Base-by-base conservation (phyloP, 2,329 filamentous ascomycete genomes). In the Ophiostoma quercus region DNA sequence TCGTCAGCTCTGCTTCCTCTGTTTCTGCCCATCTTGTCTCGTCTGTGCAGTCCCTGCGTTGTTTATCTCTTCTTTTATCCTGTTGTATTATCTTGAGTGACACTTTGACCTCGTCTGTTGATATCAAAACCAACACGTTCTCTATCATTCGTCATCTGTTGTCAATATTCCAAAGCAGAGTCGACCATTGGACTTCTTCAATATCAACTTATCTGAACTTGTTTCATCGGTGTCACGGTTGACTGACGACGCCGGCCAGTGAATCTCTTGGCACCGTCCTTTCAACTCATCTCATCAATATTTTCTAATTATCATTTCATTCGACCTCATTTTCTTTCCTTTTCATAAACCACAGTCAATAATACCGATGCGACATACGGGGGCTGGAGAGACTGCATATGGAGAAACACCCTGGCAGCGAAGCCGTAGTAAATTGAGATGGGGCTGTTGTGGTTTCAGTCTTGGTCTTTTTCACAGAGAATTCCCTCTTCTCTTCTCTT, bases 191-290 rank as follows among this genome's bases (percentile, higher is more conserved):
- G 51, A 57, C 25, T 25, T 22, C 8, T 22, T 22, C 25, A 19
- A 16, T 47, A 19, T 47, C 43, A 47, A 47, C 4, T 19, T 57
- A n/a, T n/a, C 2, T 29, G 51, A 12, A 19, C 32, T 19, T 65
- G 32, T 65, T 65, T 65, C 62, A 65, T 65, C 37, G 62, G 62
- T 65, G 62, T 63, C 60, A 39, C 62, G 62, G 62, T 22, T 2
- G 32, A 63, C 62, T 65, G 62, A 65, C 62, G 62, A 65, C 62
- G 62, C 29, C 8, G 29, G 16, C 29, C 60, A 62, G 57, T 62
- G 25, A 62, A 29, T 57, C 22, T 62, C 34, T 43, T 39, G 34
- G 19, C 65, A 41, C 29, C 57, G 57, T 39, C 22, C 37, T 37
- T 69, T 47, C 19, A 47, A n/a, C 16, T 57, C 51, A 19, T 47